Base-by-base conservation (phyloP, 352 stramenopile genomes). In the Pythium graminicola region DNA sequence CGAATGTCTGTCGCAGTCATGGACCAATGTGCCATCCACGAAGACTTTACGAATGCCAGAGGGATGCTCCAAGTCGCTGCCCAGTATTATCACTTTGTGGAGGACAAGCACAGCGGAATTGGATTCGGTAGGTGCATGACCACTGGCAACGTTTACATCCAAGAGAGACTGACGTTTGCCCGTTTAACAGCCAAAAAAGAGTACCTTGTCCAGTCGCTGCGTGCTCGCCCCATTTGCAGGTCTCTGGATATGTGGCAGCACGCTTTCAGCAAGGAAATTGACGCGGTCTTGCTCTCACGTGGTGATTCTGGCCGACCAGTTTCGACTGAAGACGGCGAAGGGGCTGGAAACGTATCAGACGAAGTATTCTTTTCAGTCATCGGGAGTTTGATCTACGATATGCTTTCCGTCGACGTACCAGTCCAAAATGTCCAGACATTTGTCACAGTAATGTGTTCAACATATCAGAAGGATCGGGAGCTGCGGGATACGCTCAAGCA, bases 181-280 rank as follows among this genome's bases (percentile, higher is more conserved):
- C 7, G 13, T 35, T 7, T 35, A 13, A 13, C 35, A 92, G 81
- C 75, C 28, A 84, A 85, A 57, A 88, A 89, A 45, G 81, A 93
- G 40, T 93, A 93, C 51, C 61, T 93, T 6, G 72, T 87, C 41
- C 74, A 72, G 2, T 70, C 70, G 1, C 46, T 93, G 29, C 72
- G 76, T 7, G 54, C 70, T 9, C 69, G 83, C 0, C 73, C 81
- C 6, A 88, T 93, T 43, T 93, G 79, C 23, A 55, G 78, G 17
- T 90, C 76, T 9, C 65, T 93, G 20, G 76, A 93, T 55, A 83
- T 93, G 62, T 93, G 81, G 81, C 81, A 93, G 36, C 81, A 93
- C 51, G 81, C 79, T 3, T 90, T 86, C 52, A 90, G 63, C 38
- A 79, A 80, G 27, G 81, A 92, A 43, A 79, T 90, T 42, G 78